phyloP scores from a whole-genome alignment of 1,139 yeast genomes.

The Taiozyma onychis region DNA sequence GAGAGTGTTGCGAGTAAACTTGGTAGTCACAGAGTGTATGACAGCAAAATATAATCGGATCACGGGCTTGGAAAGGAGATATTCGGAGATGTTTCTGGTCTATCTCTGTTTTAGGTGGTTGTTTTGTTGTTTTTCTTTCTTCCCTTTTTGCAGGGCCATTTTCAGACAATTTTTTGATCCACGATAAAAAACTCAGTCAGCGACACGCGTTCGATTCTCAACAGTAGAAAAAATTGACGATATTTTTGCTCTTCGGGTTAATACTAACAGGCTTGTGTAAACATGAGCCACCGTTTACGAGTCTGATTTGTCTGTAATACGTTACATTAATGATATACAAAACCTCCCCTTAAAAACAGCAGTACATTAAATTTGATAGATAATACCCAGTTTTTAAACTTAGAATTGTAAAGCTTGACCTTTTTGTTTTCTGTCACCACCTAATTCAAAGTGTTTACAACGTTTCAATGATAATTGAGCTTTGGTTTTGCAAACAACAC shows the following conservation, averaged over 20 bases:
- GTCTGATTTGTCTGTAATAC: slow-evolving; percentile 10
- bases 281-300: not conserved
- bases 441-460: slow-evolving; percentile 99
- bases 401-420: slow-evolving; percentile 97
- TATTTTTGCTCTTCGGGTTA: not conserved
- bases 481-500: slow-evolving; percentile 98
- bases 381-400: slow-evolving; percentile 25
- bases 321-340: slow-evolving; percentile 24
- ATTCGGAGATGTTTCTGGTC: not conserved
- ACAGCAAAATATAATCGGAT: not conserved
- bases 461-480: slow-evolving; percentile 97
- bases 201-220: not conserved
- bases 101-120: not conserved
- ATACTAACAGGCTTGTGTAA: too few species aligned
- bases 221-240: not conserved
- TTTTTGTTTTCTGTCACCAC: slow-evolving; percentile 99
- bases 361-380: slow-evolving; percentile 19
- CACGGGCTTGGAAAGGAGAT: not conserved
- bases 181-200: not conserved
- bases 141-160: not conserved
- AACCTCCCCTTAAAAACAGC: slow-evolving; percentile 22
- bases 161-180: not conserved
- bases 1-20: not conserved
- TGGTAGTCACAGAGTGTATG: not conserved
- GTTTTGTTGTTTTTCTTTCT: not conserved